Evolutionary conservation across 768 basidiomycete genomes (phyloP).

Genomic region (Mycena crocata): DNA sequence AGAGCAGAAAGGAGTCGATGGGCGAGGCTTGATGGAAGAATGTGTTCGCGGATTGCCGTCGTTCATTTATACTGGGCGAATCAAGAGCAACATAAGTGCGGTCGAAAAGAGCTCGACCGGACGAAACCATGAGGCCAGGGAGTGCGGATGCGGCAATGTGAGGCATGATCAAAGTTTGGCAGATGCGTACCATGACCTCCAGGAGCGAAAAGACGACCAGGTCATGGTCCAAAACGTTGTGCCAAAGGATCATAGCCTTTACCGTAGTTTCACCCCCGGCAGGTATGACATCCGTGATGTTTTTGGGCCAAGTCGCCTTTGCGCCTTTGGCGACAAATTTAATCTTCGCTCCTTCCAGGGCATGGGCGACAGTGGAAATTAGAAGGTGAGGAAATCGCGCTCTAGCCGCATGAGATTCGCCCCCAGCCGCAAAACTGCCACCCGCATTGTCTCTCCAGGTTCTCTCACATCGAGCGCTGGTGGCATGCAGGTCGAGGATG

Average conservation of each 20-base stretch:
- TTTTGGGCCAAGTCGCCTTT: slow-evolving; percentile 17
- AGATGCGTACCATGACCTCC: slow-evolving; percentile 9
- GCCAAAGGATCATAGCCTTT: slow-evolving; percentile 27
- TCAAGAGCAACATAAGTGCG: slow-evolving; percentile 2
- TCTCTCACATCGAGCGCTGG: background rate
- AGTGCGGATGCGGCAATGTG: slow-evolving; percentile 10
- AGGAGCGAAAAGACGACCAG: slow-evolving; percentile 5
- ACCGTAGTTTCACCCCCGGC: slow-evolving; percentile 19
- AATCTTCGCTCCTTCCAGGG: slow-evolving; percentile 3
- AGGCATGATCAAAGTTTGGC: slow-evolving; percentile 17
- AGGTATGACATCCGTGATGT: slow-evolving; percentile 22
- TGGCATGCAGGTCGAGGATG: background rate
- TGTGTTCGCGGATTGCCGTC: background rate
- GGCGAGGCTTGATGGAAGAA: background rate
- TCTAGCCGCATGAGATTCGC: background rate
- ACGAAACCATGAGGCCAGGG: slow-evolving; percentile 9
- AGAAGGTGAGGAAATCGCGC: background rate
- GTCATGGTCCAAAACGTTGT: slow-evolving; percentile 10
- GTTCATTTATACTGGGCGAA: background rate
- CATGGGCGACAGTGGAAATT: background rate
- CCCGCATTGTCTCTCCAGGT: background rate
- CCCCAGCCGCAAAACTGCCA: background rate
- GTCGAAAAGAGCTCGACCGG: slow-evolving; percentile 16
- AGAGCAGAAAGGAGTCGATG: background rate
- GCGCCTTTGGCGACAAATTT: slow-evolving; percentile 28